A percentile compares a stretch with the other conserved stretches of the same genome.
Evolutionary conservation across 106 monocot species (phyloP).

Genomic region (Ottelia alismoides): DNA sequence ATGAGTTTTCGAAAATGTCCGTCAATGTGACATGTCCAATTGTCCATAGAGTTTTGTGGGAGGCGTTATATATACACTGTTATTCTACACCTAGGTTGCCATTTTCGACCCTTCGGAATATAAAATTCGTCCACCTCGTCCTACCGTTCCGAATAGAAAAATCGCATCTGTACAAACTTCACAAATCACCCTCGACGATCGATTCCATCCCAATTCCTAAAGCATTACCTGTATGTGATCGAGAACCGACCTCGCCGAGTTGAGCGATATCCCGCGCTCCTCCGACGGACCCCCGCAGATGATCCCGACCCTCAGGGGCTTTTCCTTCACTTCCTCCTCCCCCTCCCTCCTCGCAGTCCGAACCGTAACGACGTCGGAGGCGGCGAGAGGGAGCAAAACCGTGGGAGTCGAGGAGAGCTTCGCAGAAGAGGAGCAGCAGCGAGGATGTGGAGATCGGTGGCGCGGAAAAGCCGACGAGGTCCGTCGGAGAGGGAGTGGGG

Average conservation of each 20-base stretch:
- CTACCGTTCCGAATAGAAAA: no score
- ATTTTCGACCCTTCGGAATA: no score
- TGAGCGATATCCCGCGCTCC: conserved; percentile 85
- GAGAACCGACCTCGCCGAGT: conserved; percentile 85
- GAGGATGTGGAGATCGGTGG: background rate
- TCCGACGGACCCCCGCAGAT: conserved; percentile 87
- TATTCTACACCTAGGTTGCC: no score
- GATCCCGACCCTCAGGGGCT: conserved; percentile 64
- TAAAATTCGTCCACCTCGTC: no score
- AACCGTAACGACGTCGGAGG: background rate
- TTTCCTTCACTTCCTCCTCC: conserved; percentile 5
- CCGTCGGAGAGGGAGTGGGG: background rate
- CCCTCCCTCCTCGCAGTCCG: background rate
- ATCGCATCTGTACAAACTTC: no score
- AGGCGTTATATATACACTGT: no score
- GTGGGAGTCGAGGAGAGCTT: background rate
- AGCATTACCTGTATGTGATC: conserved; percentile 77
- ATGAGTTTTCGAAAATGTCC: no score
- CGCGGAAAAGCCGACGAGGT: background rate
- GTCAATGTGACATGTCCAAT: no score
- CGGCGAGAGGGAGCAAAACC: background rate
- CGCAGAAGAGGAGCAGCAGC: background rate
- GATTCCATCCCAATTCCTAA: no score
- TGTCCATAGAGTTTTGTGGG: no score
- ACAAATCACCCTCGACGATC: no score